Evolutionary conservation across 2,329 filamentous ascomycete genomes (phyloP), one percentile per base, ranked within the genome.

Genomic region (Mycocentrospora acerina): DNA sequence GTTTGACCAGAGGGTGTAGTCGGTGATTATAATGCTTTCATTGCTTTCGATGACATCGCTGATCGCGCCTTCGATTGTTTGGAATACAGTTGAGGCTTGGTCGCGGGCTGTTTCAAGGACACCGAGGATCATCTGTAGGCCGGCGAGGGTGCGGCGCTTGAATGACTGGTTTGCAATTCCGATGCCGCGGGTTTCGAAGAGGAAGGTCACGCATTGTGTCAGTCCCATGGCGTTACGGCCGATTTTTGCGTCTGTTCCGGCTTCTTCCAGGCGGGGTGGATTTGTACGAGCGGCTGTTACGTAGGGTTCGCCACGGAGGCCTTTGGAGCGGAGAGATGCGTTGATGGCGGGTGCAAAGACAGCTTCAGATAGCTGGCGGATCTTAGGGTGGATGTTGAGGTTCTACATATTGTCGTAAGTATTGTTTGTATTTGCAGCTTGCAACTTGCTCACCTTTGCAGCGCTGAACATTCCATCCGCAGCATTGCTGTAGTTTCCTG

Each of bases 221-320:
- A 68, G 46, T 2, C 62, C 66, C 57, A 67, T 64, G 11, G 59
- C 58, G 26, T 69, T 67, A 14, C 65, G 57, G 2, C 64, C 65
- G 25, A 66, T 68, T 31, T 64, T 67, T 4, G 60, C 62, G 32
- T 66, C 62, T 4, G 57, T 66, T 4, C 58, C 62, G 3, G 64
- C 64, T 46, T 68, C 66, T 8, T 59, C 42, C 11, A 66, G 46
- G 0, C 44, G 44, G 7, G 61, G 52, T 0, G 57, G 50, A 2
- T 44, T 51, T 13, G 52, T 44, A n/a, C 46, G 46, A 4, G 53
- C 46, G 8, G 61, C 54, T 7, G 64, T 66, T 9, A 63, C 46
- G 32, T 68, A 69, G 2, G 55, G 62, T 26, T 62, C 65, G 40
- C 63, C 62, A 9, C 63, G 52, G 11, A 69, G 46, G 4, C 57